Evolutionary conservation across 306 rosid genomes (phyloP).

Genomic region (Fagus crenata): DNA sequence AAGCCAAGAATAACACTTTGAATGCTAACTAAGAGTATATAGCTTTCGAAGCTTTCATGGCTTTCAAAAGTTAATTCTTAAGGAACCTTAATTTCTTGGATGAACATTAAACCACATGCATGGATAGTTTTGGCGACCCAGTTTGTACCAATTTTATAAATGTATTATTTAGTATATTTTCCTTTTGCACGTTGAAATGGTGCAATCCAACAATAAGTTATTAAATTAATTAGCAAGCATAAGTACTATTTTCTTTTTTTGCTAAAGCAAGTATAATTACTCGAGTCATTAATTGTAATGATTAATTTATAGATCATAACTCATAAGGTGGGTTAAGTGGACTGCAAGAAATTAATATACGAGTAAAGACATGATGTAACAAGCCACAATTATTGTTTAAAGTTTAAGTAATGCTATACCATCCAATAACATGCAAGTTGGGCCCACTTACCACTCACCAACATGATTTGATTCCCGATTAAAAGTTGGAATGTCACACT

Average conservation of each 20-base stretch:
- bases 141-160: too few species aligned
- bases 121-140: too few species aligned
- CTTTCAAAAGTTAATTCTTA: too few species aligned
- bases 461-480: background rate
- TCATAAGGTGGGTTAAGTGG: background rate
- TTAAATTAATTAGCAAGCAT: background rate
- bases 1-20: too few species aligned
- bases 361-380: background rate
- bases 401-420: background rate
- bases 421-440: background rate
- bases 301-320: background rate
- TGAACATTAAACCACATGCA: too few species aligned
- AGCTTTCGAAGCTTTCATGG: too few species aligned
- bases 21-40: too few species aligned
- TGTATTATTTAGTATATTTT: too few species aligned
- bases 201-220: background rate
- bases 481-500: background rate
- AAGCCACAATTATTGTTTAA: conserved; percentile 4
- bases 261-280: background rate
- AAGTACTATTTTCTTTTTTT: too few species aligned
- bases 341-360: background rate
- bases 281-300: background rate
- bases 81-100: too few species aligned
- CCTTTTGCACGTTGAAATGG: too few species aligned
- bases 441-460: background rate